phyloP scores from a whole-genome alignment of 2,329 filamentous ascomycete species.

The Cryphonectria naterciae region DNA sequence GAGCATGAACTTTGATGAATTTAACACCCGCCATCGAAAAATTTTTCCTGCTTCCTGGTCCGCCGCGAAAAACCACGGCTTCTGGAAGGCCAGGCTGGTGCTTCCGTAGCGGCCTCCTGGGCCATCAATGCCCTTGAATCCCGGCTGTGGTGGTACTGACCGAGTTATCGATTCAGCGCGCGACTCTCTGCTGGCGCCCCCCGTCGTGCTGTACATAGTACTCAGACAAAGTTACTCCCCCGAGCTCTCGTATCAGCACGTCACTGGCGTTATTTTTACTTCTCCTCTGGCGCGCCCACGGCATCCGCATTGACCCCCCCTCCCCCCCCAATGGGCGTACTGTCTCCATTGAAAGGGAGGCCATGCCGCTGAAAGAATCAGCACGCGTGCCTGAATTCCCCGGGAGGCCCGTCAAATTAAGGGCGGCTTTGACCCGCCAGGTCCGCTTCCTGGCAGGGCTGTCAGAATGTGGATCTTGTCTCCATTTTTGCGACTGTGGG shows the following conservation, averaged over 20 bases:
- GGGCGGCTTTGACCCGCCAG: slow-evolving; percentile 24
- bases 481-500: slow-evolving; percentile 21
- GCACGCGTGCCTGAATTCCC: slow-evolving; percentile 9
- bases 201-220: not conserved
- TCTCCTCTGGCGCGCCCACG: not conserved
- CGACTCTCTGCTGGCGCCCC: slow-evolving; percentile 1
- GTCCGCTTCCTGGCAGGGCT: slow-evolving; percentile 26
- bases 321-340: not conserved
- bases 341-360: not conserved
- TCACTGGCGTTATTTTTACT: not conserved
- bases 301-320: not conserved
- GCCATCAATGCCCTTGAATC: slow-evolving; percentile 12
- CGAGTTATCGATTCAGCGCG: slow-evolving; percentile 16
- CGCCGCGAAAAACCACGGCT: slow-evolving; percentile 19
- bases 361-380: not conserved
- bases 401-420: slow-evolving; percentile 30
- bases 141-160: slow-evolving; percentile 16
- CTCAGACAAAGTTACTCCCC: not conserved
- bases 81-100: slow-evolving; percentile 17
- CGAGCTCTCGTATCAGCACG: not conserved
- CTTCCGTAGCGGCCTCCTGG: slow-evolving; percentile 22
- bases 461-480: slow-evolving; percentile 23
- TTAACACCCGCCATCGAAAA: slow-evolving; percentile 11
- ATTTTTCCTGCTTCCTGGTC: slow-evolving; percentile 9
- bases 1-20: slow-evolving; percentile 20